These are phyloP conservation scores for Wickerhamomyces strasburgensis DNA, from an alignment of 805 yeast genomes.

Conservation along the genomic window DNA sequence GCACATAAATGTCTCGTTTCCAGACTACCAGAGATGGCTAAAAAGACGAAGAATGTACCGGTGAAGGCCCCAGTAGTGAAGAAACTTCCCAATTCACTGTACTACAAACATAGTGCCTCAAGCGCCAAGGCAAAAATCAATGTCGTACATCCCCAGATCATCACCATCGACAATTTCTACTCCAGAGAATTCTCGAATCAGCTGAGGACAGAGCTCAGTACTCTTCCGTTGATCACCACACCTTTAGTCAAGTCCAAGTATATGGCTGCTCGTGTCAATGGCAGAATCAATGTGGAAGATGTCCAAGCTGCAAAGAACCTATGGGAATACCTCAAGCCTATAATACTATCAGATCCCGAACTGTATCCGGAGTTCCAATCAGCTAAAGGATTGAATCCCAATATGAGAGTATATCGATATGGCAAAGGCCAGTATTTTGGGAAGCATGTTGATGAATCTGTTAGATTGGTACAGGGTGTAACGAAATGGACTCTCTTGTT, in stretches of 20 bases:
- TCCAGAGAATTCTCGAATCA: constrained; percentile 7
- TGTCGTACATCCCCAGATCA: constrained; percentile 14
- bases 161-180: constrained; percentile 19
- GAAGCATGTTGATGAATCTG: constrained; percentile 58
- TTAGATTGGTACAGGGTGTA: constrained; percentile 30
- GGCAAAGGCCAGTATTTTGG: constrained; percentile 53
- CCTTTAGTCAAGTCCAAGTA: constrained; percentile 43
- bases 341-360: constrained; percentile 27
- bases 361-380: constrained; percentile 30
- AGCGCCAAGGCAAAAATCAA: neutral
- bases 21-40: neutral
- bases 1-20: no score
- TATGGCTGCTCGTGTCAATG: constrained; percentile 56
- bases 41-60: neutral
- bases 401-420: constrained; percentile 52
- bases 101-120: neutral
- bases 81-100: neutral
- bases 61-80: neutral
- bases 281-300: constrained; percentile 41
- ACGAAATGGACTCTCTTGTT: constrained; percentile 59
- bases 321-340: constrained; percentile 37
- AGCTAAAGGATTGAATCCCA: constrained; percentile 50
- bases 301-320: constrained; percentile 31
- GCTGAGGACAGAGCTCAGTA: constrained; percentile 5
- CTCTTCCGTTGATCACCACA: constrained; percentile 37